phyloP scores from a whole-genome alignment of 305 asterid genomes.

The Lippia alba region DNA sequence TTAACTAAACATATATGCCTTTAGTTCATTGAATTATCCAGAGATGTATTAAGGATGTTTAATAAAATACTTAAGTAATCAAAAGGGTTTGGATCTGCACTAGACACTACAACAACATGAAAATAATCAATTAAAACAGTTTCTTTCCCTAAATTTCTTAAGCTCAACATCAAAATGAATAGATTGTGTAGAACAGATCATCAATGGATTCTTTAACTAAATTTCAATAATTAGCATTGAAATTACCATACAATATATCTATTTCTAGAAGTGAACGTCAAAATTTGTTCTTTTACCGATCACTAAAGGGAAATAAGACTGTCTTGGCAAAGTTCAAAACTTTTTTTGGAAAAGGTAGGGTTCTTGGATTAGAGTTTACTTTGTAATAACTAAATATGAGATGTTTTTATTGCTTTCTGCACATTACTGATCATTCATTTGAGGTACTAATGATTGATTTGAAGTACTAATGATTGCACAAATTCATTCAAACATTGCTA shows the following conservation, averaged over 20 bases:
- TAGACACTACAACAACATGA: constrained; percentile 5
- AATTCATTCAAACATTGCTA: no score
- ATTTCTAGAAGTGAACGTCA: not conserved
- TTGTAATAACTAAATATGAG: constrained; percentile 45
- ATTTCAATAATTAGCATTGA: constrained; percentile 7
- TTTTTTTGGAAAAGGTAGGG: constrained; percentile 14
- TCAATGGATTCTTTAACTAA: constrained; percentile 15
- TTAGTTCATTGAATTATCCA: constrained; percentile 3
- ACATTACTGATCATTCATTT: no score
- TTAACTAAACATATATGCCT: not conserved
- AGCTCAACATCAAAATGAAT: not conserved
- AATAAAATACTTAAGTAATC: constrained; percentile 6
- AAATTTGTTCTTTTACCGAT: constrained; percentile 1
- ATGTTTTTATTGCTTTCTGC: constrained; percentile 34
- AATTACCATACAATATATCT: constrained; percentile 14
- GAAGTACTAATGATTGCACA: no score
- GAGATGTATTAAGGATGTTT: not conserved
- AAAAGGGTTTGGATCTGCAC: not conserved
- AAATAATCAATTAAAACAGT: constrained; percentile 14
- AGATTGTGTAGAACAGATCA: constrained; percentile 1
- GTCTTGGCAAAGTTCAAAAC: constrained; percentile 10
- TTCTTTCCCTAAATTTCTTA: not conserved
- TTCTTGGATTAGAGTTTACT: constrained; percentile 35
- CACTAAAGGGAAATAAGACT: constrained; percentile 4
- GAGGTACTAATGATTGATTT: no score